Percentiles rank a stretch among this genome's conserved stretches.
Evolutionary conservation across 1,284 basidiomycete species (phyloP).

Genomic region (Quambalaria eucalypti): DNA sequence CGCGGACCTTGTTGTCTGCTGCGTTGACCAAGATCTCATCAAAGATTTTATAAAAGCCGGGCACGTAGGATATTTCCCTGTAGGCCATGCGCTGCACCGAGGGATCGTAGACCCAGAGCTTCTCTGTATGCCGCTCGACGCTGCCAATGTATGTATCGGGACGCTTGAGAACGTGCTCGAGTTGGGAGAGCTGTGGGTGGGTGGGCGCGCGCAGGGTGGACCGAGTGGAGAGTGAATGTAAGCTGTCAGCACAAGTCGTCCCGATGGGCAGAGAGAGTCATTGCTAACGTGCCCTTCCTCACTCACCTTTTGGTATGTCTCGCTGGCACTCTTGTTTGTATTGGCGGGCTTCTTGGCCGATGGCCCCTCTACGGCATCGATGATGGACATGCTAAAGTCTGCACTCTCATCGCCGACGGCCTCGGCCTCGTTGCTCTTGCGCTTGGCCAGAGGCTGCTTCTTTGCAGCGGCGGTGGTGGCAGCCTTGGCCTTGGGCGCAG

Average conservation of each 20-base stretch:
- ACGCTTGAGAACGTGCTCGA: conserved; percentile 90
- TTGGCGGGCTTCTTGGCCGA: neutral
- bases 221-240: conserved; percentile 5
- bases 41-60: conserved; percentile 98
- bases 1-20: conserved; percentile 83
- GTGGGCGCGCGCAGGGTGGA: conserved; percentile 8
- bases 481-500: neutral
- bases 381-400: conserved; percentile 49
- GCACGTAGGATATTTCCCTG: conserved; percentile 78
- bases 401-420: conserved; percentile 41
- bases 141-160: conserved; percentile 90
- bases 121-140: conserved; percentile 42
- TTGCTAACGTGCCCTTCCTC: too few relatives aligned
- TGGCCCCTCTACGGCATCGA: conserved; percentile 11
- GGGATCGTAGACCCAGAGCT: conserved; percentile 44
- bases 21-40: conserved; percentile 99
- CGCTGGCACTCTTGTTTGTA: conserved; percentile 66
- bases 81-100: conserved; percentile 32
- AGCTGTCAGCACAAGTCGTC: conserved; percentile 2
- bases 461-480: conserved; percentile 15
- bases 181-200: conserved; percentile 68
- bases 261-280: too few relatives aligned
- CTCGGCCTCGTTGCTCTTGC: conserved; percentile 51
- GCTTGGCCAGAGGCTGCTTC: conserved; percentile 56
- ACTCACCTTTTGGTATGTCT: conserved; percentile 80